Evolutionary conservation across 2,329 filamentous ascomycete species (phyloP), one percentile per base, ranked within the genome.

Genomic region (Cladosporium sp.): DNA sequence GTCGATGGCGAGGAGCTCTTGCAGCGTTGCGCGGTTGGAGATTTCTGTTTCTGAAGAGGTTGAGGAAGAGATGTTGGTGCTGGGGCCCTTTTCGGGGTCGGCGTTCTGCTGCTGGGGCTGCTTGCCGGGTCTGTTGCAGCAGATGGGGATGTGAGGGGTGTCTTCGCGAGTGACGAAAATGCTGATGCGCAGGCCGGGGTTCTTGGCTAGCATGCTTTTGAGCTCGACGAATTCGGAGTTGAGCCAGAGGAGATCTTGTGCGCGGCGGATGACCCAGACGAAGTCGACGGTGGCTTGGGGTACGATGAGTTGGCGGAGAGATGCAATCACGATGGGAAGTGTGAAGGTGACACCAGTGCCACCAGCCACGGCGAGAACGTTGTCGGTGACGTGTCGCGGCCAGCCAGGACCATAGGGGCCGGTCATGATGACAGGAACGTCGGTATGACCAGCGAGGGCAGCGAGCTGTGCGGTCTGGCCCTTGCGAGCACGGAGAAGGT

Each of bases 181-280:
- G 18, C 81, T 81, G 49, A 90, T 79, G 13, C 78, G 79, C 58
- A 90, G 68, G 26, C 68, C 68, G 25, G 59, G 39, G 21, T 59
- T 77, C 77, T 23, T 59, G 10, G 54, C 36, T 11, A 64, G 30
- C 8, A 77, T 77, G 5, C 76, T 77, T 11, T 70, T 71, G 16
- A 90, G 76, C 7, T 80, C 68, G 2, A 82, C 78, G 13, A 91
- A 76, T 73, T 91, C 89, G 6, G 78, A 71, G 28, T 77, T 76
- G 11, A 90, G 78, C 88, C 89, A 91, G 23, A 81, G 78, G 18
- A 86, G 74, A 67, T 90, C 85, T 7, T 76, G 73, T 7, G 78
- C 77, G 48, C 84, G 82, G 16, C 87, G 81, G 43, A 91, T 80
- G 1, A 85, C 84, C 89, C 89, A 91, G 64, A 90, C 78, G n/a